phyloP scores from a whole-genome alignment of 2,329 filamentous ascomycete genomes.

The Ascochyta fabae region DNA sequence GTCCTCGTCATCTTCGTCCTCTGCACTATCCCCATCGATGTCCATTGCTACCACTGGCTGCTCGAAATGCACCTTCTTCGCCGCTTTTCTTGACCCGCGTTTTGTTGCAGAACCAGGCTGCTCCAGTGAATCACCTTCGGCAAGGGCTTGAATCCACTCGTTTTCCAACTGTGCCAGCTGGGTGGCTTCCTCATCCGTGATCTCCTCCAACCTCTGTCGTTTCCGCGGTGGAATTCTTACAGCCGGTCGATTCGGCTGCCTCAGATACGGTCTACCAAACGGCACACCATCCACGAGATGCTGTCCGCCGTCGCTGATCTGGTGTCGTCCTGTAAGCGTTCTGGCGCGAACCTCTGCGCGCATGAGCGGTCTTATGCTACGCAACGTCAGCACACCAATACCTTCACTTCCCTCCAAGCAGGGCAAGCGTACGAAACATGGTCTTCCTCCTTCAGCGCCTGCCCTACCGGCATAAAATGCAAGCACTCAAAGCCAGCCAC shows the following conservation, averaged over 20 bases:
- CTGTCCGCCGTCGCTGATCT: constrained; percentile 79
- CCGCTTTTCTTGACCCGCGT: background rate
- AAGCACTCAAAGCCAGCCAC: constrained; percentile 81
- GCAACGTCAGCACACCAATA: constrained; percentile 2
- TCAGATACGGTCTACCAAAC: constrained; percentile 77
- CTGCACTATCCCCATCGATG: constrained; percentile 22
- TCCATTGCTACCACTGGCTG: constrained; percentile 17
- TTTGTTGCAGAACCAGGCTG: background rate
- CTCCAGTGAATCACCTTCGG: background rate
- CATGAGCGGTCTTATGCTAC: constrained; percentile 78
- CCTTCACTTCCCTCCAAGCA: background rate
- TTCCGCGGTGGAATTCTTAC: constrained; percentile 78
- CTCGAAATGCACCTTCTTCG: constrained; percentile 36
- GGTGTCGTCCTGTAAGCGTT: constrained; percentile 76
- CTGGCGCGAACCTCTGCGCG: constrained; percentile 76
- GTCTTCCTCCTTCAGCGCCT: constrained; percentile 80
- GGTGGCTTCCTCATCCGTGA: constrained; percentile 3
- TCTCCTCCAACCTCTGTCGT: constrained; percentile 53
- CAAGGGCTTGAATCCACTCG: background rate
- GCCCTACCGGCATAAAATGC: constrained; percentile 77
- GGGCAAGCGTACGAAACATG: constrained; percentile 71
- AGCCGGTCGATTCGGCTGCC: constrained; percentile 65
- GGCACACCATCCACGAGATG: constrained; percentile 86
- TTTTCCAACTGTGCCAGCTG: constrained; percentile 2
- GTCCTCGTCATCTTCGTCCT: constrained; percentile 38